Base-by-base conservation (phyloP, 495 filamentous ascomycete genomes). In the Parmelia sp. region DNA sequence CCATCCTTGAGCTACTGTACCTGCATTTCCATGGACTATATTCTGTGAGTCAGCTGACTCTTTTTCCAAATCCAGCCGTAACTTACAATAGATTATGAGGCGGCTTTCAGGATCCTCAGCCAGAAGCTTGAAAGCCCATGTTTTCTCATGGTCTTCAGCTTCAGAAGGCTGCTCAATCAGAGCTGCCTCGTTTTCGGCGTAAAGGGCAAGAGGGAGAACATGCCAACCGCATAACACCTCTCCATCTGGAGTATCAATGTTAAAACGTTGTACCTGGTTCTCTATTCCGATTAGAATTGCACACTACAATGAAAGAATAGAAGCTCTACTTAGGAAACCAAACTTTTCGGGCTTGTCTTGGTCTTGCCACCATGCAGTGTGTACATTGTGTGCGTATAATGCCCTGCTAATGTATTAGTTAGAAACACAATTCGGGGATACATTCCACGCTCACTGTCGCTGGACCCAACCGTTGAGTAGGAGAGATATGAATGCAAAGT, bases 371-470 rank as follows among this genome's bases (percentile, higher is more conserved):
- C 82, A 82, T 17, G 81, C 72, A 0, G 87, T 86, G 66, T 91
- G 84, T 63, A 93, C 61, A 49, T 86, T 86, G 71, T 95, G 86
- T 19, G 84, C 85, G 74, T 95, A 96, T 21, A 96, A 73, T 27
- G 85, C 85, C 66, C 90, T 93, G 69, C 49, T 29, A 14, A 10
- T 19, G 45, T 12, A 51, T 69, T 27, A 73, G 68, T 67, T 29
- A 68, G 42, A 53, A 21, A 25, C 19, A 1, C 3, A 1, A 33
- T 21, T 3, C 23, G 17, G 9, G 19, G 4, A 10, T 9, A 37
- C 4, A n/a, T 58, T 19, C 27, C 25, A 19, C 12, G 64, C 74
- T 67, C 74, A 86, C 83, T 80, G 75, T 60, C 79, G 74, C 61
- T 86, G 83, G 42, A 83, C 66, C 39, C 68, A 71, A 29, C 83